Percentiles rank a stretch among this genome's conserved stretches.
These are phyloP conservation scores for Floccularia luteovirens DNA, from an alignment of 768 basidiomycete genomes.

Conservation along the genomic window DNA sequence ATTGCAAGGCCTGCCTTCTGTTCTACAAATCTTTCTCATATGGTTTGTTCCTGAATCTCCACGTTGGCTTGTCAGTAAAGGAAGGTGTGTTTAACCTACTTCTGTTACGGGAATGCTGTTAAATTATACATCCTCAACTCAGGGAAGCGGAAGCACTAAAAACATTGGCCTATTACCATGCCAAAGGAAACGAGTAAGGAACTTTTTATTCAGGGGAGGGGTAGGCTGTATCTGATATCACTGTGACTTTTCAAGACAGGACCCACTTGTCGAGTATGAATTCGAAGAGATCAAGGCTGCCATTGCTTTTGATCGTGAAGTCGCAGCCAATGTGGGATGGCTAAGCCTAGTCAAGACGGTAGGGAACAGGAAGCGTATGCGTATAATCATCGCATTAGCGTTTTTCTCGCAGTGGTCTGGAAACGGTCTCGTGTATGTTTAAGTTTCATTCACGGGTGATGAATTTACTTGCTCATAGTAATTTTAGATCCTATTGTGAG, in stretches of 20 bases:
- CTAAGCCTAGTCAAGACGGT: constrained; percentile 32
- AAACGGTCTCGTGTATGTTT: constrained; percentile 36
- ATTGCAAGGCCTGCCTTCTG: constrained; percentile 53
- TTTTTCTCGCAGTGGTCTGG: constrained; percentile 58
- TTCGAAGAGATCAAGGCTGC: constrained; percentile 61
- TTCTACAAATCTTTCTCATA: constrained; percentile 51
- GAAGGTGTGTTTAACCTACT: constrained; percentile 20
- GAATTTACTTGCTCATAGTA: neutral
- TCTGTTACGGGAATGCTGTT: neutral
- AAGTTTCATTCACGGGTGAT: constrained; percentile 11
- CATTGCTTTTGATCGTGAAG: constrained; percentile 32
- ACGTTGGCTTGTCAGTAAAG: constrained; percentile 64
- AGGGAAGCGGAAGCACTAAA: constrained; percentile 38
- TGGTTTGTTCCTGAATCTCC: constrained; percentile 69
- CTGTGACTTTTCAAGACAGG: constrained; percentile 21
- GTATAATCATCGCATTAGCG: constrained; percentile 49
- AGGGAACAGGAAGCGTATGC: constrained; percentile 48
- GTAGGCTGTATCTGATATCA: neutral
- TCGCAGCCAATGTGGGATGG: constrained; percentile 37
- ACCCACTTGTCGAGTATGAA: constrained; percentile 53
- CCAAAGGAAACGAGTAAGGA: constrained; percentile 33
- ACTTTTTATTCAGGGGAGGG: neutral
- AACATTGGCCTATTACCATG: constrained; percentile 50
- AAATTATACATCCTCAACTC: neutral
- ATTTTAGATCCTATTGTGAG: constrained; percentile 37